Evolutionary conservation across 257 asterid species (phyloP).

Genomic region (Capsicum rhomboideum): DNA sequence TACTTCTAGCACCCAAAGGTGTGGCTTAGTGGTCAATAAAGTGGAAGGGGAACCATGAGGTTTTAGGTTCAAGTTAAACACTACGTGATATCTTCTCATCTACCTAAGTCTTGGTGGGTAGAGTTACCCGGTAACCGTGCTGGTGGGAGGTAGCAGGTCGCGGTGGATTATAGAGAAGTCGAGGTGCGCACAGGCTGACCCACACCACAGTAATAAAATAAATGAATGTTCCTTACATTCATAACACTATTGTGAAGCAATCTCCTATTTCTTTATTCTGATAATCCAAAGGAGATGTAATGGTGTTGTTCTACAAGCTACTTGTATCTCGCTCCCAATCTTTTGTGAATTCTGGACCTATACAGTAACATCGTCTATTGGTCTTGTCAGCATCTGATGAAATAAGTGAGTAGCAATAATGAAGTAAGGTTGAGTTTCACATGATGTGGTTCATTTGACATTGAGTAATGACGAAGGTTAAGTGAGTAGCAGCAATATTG

Average conservation of each 20-base stretch:
- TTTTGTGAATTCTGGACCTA: background rate
- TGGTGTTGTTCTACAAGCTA: background rate
- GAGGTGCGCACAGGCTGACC: background rate
- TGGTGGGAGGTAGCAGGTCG: background rate
- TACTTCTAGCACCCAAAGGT: background rate
- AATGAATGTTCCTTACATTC: background rate
- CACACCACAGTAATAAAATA: background rate
- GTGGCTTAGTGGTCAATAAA: background rate
- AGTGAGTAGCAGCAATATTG: background rate
- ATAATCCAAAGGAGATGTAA: background rate
- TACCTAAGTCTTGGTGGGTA: background rate
- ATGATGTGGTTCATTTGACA: background rate
- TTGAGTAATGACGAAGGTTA: background rate
- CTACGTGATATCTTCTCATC: background rate
- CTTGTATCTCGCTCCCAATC: background rate
- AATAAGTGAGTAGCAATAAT: background rate
- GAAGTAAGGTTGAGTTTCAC: background rate
- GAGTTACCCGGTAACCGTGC: background rate
- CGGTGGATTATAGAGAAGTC: background rate
- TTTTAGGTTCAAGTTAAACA: background rate
- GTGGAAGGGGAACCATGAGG: background rate
- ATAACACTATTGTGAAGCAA: background rate
- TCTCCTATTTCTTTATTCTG: background rate
- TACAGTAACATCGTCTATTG: background rate
- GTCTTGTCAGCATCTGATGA: background rate